Base-by-base conservation (phyloP, 192 early-diverging fungal genomes). In the Coemansia javaensis region DNA sequence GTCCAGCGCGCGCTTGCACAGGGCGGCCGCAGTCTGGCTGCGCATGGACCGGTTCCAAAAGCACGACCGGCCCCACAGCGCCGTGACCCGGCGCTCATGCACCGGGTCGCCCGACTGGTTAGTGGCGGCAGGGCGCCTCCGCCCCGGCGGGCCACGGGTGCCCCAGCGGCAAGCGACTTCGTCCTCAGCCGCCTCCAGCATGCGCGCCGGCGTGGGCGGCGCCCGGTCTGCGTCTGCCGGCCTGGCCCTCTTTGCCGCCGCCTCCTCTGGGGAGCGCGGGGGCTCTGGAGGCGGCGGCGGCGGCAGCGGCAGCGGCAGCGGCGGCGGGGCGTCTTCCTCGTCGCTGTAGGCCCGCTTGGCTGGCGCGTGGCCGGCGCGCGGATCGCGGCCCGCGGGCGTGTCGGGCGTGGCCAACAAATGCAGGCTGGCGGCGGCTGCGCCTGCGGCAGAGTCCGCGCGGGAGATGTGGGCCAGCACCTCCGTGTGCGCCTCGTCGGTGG, bases 1-100 rank as follows among this genome's bases (percentile, higher is more conserved):
- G 38, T 10, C 17, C 10, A 18, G 10, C 17, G 38, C 28, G 1
- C 17, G 43, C 25, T 11, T 32, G 5, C 23, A 17, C 10, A 36
- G 5, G 1, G 18, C 22, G 3, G 32, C 32, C 7, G 30, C 36
- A 6, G 21, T n/a, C 28, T 30, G 39, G 11, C 44, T n/a, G 2
- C 32, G 22, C 23, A 40, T 32, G 11, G 20, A 13, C 17, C 11
- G 14, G 24, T 54, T 34, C 66, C 66, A 70, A 28, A 45, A 40
- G 41, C 66, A 70, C 12, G 66, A 53, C 14, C 18, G 16, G 13
- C 40, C 44, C 66, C 66, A 70, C 36, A 70, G 50, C 1, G 44
- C 21, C 7, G 54, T 33, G 9, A 69, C 36, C 0, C 36, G 44
- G 14, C 2, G 25, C 37, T 37, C 44, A 32, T 53, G 56, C 4